Evolutionary conservation across 2,329 filamentous ascomycete species (phyloP).

Genomic region (Diplodia sapinea): DNA sequence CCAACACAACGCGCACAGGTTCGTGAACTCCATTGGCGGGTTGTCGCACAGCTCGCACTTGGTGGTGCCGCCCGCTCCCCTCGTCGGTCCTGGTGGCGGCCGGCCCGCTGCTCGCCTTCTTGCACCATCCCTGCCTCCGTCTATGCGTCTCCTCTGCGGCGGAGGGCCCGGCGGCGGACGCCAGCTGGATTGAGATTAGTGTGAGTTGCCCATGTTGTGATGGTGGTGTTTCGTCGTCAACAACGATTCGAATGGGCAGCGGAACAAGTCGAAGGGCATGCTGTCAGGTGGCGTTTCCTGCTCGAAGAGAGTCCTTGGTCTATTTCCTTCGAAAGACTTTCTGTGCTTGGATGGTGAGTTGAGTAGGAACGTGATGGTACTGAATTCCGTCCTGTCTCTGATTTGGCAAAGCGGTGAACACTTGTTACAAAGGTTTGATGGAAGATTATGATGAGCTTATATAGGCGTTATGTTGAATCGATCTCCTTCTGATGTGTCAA

Average conservation of each 20-base stretch:
- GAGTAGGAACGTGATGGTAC: background rate
- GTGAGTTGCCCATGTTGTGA: background rate
- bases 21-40: background rate
- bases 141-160: background rate
- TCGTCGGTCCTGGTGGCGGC: background rate
- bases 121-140: background rate
- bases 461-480: background rate
- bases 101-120: background rate
- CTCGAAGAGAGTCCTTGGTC: background rate
- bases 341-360: background rate
- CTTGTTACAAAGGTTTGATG: background rate
- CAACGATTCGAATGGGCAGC: too few relatives aligned
- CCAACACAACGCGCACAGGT: background rate
- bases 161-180: background rate
- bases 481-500: background rate
- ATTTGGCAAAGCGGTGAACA: background rate
- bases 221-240: background rate
- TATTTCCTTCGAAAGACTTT: background rate
- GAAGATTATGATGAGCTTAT: background rate
- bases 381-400: background rate
- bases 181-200: background rate
- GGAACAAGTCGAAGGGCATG: background rate
- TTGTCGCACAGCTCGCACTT: background rate
- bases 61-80: background rate
- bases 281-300: background rate